Conservation (phyloP, 805 yeast genomes). For the Myxozyma kluyveri region DNA sequence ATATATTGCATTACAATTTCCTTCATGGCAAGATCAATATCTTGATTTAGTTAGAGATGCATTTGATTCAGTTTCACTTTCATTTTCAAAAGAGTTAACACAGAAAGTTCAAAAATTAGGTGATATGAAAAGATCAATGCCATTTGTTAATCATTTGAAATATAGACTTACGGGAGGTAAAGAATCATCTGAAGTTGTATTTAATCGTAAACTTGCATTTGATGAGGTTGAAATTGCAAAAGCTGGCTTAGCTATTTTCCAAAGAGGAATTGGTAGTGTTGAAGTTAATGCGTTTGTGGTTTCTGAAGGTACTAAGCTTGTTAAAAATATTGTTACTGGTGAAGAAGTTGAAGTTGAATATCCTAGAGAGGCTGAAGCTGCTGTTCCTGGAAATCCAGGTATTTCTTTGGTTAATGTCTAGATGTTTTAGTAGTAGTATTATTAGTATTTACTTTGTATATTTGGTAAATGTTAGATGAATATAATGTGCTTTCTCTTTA, state of each 20-base stretch:
- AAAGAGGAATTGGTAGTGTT: constrained; percentile 22
- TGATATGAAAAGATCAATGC: constrained; percentile 98
- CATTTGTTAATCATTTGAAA: constrained; percentile 83
- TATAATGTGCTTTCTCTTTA: not conserved
- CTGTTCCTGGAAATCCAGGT: constrained; percentile 94
- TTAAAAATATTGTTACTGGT: constrained; percentile 65
- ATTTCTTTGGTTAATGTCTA: constrained; percentile 66
- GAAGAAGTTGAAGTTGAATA: constrained; percentile 58
- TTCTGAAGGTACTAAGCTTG: constrained; percentile 60
- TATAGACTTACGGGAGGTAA: constrained; percentile 59
- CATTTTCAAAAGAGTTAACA: constrained; percentile 41
- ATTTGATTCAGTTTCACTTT: constrained; percentile 44
- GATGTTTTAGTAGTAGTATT: not conserved
- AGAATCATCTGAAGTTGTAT: constrained; percentile 73
- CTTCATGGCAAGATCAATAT: constrained; percentile 85
- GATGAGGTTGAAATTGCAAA: constrained; percentile 63
- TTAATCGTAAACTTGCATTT: constrained; percentile 84
- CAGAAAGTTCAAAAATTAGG: constrained; percentile 42
- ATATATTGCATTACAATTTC: constrained; percentile 75
- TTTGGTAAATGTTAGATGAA: not conserved
- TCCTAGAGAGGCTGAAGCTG: constrained; percentile 71
- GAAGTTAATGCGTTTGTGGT: constrained; percentile 50
- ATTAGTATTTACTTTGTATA: not conserved
- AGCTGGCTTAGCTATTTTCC: constrained; percentile 31
- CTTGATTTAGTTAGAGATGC: constrained; percentile 75